Evolutionary conservation across 2,329 filamentous ascomycete species (phyloP).

Genomic region (Sporothrix curviconia): DNA sequence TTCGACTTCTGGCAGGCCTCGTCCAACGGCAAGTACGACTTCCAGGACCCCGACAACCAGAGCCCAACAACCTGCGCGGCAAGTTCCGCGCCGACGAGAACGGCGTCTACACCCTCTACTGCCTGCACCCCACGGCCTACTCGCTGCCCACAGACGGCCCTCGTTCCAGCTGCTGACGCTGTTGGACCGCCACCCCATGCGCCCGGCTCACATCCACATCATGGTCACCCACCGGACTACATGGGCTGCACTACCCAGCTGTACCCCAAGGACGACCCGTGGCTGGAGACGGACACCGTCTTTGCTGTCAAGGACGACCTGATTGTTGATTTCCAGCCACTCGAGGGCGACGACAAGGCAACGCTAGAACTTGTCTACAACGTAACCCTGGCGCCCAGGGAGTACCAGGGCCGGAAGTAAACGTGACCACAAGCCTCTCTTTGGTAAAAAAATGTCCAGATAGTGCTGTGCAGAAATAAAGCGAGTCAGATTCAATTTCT

Average conservation of each 20-base stretch:
- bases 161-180: conserved; percentile 46
- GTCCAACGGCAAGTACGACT: conserved; percentile 61
- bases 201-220: conserved; percentile 56
- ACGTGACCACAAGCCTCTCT: no score
- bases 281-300: conserved; percentile 39
- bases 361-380: conserved; percentile 34
- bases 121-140: conserved; percentile 45
- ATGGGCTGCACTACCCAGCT: conserved; percentile 61
- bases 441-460: no score
- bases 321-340: conserved; percentile 31
- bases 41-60: conserved; percentile 60
- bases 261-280: conserved; percentile 54
- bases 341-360: conserved; percentile 26
- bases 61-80: conserved; percentile 60
- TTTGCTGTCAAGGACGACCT: conserved; percentile 35
- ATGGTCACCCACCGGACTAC: conserved; percentile 48
- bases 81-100: conserved; percentile 57
- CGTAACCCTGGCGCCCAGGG: conserved; percentile 29
- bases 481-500: no score
- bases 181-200: conserved; percentile 49
- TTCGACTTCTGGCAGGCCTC: conserved; percentile 74
- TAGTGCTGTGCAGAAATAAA: no score
- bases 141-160: conserved; percentile 39
- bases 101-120: conserved; percentile 55
- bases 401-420: conserved; percentile 20